Base-by-base conservation (phyloP, 2,329 filamentous ascomycete genomes). In the Arthrinium phaeospermum region DNA sequence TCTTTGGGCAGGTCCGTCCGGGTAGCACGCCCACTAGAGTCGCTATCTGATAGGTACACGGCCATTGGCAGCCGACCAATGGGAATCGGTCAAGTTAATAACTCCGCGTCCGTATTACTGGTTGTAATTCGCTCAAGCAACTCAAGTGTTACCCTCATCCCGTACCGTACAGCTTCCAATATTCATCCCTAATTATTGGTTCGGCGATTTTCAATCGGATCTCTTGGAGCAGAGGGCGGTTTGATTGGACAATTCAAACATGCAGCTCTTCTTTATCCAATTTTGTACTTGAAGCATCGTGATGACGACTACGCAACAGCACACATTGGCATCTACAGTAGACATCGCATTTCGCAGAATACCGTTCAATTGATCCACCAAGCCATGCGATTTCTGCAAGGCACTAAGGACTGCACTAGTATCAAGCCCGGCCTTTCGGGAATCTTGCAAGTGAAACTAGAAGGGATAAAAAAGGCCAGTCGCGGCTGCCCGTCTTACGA, bases 401-500 rank as follows among this genome's bases (percentile, higher is more conserved):
- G 19, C 34, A 10, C 57, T 41, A 64, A 41, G n/a, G 30, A 64
- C 41, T 13, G 57, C 7, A 19, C 57, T 64, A 64, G 34, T 34
- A 64, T 64, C 57, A 64, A 41, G 57, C 19, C 30, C 34, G 30
- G 57, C 19, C 57, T 41, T 64, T 64, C 57, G 57, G 57, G 57
- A 64, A 64, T 64, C 34, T 41, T n/a, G 34, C 30, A 41, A 64
- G 19, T 41, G 30, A 64, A n/a, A 41, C 34, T 64, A 61, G 27
- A 61, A 61, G 30, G 19, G 27, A 37, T 49, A 61, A 12, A 64
- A 64, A 64, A n/a, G 57, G 57, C 34, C 34, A 30, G 57, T 64
- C 34, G 57, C 57, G 57, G 57, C 57, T 64, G n/a, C 19, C 16
- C 67, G 12, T 69, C 44, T 30, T 30, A 30, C n/a, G 13, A 3